Evolutionary conservation across 2,329 filamentous ascomycete genomes (phyloP).

Genomic region (Aureobasidium sp.): DNA sequence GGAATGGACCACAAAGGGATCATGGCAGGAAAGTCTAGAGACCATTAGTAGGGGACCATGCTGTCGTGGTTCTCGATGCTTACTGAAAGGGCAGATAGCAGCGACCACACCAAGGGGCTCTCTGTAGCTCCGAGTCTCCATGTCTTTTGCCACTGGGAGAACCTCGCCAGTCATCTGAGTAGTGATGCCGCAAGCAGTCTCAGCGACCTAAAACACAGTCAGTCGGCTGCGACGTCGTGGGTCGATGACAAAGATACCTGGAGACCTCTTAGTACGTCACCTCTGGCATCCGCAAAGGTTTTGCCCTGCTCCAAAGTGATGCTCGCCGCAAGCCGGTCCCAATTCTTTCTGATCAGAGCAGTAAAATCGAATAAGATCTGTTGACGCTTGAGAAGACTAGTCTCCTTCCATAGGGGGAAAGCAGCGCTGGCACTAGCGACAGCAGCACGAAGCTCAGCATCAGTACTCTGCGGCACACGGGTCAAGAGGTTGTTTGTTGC

Average conservation of each 20-base stretch:
- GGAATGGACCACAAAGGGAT: constrained; percentile 85
- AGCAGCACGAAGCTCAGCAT: constrained; percentile 64
- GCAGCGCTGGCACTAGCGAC: constrained; percentile 67
- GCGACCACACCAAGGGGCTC: constrained; percentile 76
- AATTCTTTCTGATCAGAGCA: constrained; percentile 71
- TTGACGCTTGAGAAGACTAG: constrained; percentile 64
- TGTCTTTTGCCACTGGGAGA: constrained; percentile 79
- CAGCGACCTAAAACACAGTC: constrained; percentile 50
- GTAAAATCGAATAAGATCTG: constrained; percentile 81
- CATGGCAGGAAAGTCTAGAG: constrained; percentile 86
- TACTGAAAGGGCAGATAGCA: constrained; percentile 77
- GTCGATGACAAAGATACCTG: constrained; percentile 38
- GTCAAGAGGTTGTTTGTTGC: constrained; percentile 78
- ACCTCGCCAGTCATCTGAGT: constrained; percentile 78
- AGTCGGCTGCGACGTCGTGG: no score
- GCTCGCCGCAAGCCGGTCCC: constrained; percentile 78
- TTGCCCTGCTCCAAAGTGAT: constrained; percentile 86
- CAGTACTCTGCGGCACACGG: constrained; percentile 74
- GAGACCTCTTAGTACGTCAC: constrained; percentile 73
- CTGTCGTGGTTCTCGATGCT: no score
- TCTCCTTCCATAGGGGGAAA: constrained; percentile 63
- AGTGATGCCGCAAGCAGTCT: constrained; percentile 72
- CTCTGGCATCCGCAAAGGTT: constrained; percentile 75
- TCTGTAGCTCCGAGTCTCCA: constrained; percentile 77
- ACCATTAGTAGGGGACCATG: no score